Conservation (phyloP, 352 stramenopile genomes). For the Phytopythium boreale region DNA sequence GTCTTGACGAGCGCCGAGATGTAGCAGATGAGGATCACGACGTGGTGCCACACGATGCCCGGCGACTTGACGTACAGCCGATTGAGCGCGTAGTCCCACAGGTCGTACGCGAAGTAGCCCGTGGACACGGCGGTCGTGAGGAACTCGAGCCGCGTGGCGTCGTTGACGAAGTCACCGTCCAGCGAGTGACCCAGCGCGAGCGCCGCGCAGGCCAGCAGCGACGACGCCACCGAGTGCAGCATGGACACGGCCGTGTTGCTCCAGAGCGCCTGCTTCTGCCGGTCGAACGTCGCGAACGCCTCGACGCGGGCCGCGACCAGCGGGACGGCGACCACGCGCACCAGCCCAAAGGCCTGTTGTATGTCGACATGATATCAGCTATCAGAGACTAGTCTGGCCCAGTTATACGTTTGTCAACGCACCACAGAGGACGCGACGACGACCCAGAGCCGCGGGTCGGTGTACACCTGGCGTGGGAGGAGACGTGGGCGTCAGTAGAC, state of each 20-base stretch:
- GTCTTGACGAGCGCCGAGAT: constrained; percentile 73
- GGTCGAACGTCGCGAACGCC: constrained; percentile 43
- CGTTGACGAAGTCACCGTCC: constrained; percentile 36
- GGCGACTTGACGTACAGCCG: constrained; percentile 68
- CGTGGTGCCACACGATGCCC: constrained; percentile 68
- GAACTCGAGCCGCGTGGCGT: constrained; percentile 28
- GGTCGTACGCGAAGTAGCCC: constrained; percentile 80
- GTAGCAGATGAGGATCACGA: constrained; percentile 80
- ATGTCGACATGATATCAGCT: background rate
- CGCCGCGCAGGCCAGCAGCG: constrained; percentile 46
- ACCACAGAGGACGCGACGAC: constrained; percentile 63
- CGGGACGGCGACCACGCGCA: constrained; percentile 40
- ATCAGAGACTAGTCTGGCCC: background rate
- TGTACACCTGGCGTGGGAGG: constrained; percentile 38
- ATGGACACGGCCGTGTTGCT: constrained; percentile 77
- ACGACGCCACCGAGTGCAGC: constrained; percentile 59
- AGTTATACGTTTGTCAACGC: too few relatives aligned
- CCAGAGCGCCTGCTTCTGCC: constrained; percentile 47
- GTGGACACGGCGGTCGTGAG: constrained; percentile 67
- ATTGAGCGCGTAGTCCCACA: constrained; percentile 76
- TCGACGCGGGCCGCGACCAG: constrained; percentile 37
- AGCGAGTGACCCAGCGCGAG: constrained; percentile 56
- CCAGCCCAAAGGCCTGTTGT: constrained; percentile 41
- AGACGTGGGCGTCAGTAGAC: constrained; percentile 5
- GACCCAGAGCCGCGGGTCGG: constrained; percentile 58